Percentiles rank a stretch among this genome's conserved stretches.
Evolutionary conservation across 2,329 filamentous ascomycete species (phyloP).

Genomic region (Aspergillus sp.): DNA sequence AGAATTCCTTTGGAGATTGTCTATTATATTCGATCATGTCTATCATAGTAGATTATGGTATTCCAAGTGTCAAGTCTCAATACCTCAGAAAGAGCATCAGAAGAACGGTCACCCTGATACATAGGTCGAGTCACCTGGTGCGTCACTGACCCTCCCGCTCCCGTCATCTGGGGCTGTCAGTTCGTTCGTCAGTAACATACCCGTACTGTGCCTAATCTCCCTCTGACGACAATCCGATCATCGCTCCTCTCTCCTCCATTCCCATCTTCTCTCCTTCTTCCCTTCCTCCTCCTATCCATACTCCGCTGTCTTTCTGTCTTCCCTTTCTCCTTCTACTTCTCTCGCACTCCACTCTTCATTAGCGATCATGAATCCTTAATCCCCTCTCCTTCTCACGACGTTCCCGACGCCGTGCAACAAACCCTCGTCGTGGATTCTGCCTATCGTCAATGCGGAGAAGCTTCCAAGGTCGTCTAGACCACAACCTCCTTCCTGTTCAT

Average conservation of each 20-base stretch:
- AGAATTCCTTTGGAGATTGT: too few relatives aligned
- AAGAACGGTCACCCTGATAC: constrained; percentile 11
- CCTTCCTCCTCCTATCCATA: constrained; percentile 11
- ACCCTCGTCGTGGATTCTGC: constrained; percentile 20
- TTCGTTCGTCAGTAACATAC: constrained; percentile 1
- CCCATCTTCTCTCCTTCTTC: constrained; percentile 15
- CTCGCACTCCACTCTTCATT: constrained; percentile 1
- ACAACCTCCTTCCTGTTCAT: constrained; percentile 24
- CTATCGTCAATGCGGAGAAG: constrained; percentile 39
- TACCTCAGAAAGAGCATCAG: too few relatives aligned
- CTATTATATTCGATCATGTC: too few relatives aligned
- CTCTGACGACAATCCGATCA: constrained; percentile 1
- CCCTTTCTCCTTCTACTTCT: neutral
- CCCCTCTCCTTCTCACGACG: constrained; percentile 22
- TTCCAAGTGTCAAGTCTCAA: too few relatives aligned
- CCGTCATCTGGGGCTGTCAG: constrained; percentile 1
- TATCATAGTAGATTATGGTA: too few relatives aligned
- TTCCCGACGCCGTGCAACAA: constrained; percentile 27
- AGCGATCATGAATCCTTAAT: constrained; percentile 22
- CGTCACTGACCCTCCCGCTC: constrained; percentile 35
- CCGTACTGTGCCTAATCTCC: constrained; percentile 11
- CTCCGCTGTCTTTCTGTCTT: constrained; percentile 7
- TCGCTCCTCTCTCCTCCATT: constrained; percentile 9
- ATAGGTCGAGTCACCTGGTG: constrained; percentile 41
- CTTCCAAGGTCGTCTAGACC: constrained; percentile 30